Evolutionary conservation across 2,329 filamentous ascomycete species (phyloP).

Genomic region (Cordyceps tenuipes): DNA sequence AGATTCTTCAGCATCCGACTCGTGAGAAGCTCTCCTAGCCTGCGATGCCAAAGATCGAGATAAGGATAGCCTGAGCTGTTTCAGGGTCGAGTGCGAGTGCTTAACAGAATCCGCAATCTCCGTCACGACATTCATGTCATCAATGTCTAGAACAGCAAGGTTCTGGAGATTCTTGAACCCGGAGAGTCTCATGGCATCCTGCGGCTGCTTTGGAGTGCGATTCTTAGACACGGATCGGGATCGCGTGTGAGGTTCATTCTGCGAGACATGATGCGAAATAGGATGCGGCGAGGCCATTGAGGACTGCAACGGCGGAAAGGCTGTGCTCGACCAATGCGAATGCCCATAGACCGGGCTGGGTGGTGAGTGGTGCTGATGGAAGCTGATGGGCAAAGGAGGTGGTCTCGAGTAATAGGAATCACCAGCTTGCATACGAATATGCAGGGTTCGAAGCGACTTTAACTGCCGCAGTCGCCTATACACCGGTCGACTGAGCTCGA

Average conservation of each 20-base stretch:
- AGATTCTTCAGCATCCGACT: constrained; percentile 39
- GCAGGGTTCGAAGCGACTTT: constrained; percentile 41
- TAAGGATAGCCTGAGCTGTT: constrained; percentile 49
- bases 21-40: constrained; percentile 28
- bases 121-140: constrained; percentile 44
- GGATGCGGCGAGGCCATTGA: constrained; percentile 8
- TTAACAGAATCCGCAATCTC: constrained; percentile 49
- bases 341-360: constrained; percentile 6
- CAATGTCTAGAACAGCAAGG: constrained; percentile 52
- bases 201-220: constrained; percentile 26
- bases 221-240: constrained; percentile 30
- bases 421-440: constrained; percentile 51
- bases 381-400: constrained; percentile 30
- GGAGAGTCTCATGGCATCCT: constrained; percentile 45
- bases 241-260: constrained; percentile 13
- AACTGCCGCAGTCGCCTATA: constrained; percentile 50
- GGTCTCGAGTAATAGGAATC: constrained; percentile 45
- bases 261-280: constrained; percentile 7
- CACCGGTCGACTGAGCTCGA: constrained; percentile 51
- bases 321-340: constrained; percentile 20
- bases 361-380: constrained; percentile 5
- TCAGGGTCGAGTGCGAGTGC: constrained; percentile 46
- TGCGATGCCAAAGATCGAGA: constrained; percentile 41
- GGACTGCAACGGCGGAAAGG: constrained; percentile 18
- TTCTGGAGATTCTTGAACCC: constrained; percentile 47